phyloP scores from a whole-genome alignment of 2,329 filamentous ascomycete species.

The Elsinoe necatrix region DNA sequence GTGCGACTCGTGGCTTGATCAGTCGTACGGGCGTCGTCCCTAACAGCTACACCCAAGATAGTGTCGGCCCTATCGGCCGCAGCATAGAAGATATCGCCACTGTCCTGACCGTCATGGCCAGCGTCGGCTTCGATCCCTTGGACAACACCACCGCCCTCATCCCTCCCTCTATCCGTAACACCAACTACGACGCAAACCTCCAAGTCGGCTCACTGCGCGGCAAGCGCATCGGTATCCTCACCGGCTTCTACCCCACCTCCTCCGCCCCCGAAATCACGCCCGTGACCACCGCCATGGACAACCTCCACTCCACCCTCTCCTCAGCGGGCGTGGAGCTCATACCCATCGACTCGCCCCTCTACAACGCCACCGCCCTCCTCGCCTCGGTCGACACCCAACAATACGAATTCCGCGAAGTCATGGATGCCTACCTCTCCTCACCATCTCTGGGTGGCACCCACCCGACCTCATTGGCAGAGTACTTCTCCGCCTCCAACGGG shows the following conservation, averaged over 20 bases:
- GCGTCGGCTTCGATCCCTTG: slow-evolving; percentile 41
- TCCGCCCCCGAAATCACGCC: slow-evolving; percentile 45
- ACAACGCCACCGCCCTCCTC: slow-evolving; percentile 45
- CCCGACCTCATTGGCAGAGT: slow-evolving; percentile 39
- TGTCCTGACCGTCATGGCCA: slow-evolving; percentile 33
- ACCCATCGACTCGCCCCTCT: slow-evolving; percentile 41
- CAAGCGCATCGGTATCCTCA: slow-evolving; percentile 42
- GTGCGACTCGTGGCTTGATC: slow-evolving; percentile 37
- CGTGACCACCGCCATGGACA: slow-evolving; percentile 47
- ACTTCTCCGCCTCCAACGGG: slow-evolving; percentile 37
- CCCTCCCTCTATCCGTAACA: slow-evolving; percentile 33
- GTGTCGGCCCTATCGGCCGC: slow-evolving; percentile 27
- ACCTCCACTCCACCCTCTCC: slow-evolving; percentile 39
- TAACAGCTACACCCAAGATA: slow-evolving; percentile 28
- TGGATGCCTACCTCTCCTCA: slow-evolving; percentile 49
- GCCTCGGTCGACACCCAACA: slow-evolving; percentile 50
- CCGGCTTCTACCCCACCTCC: slow-evolving; percentile 52
- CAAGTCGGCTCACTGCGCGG: slow-evolving; percentile 30
- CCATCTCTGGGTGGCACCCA: slow-evolving; percentile 36
- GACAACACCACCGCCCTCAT: slow-evolving; percentile 47
- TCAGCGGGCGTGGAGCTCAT: slow-evolving; percentile 44
- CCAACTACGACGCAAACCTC: slow-evolving; percentile 42
- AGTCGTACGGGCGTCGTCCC: slow-evolving; percentile 26
- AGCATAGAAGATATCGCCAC: slow-evolving; percentile 28
- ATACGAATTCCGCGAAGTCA: slow-evolving; percentile 49